A percentile compares a stretch with the other conserved stretches of the same genome.
These are phyloP conservation scores for Fusarium fracticaudum DNA, from an alignment of 2,329 filamentous ascomycete species.

Conservation along the genomic window DNA sequence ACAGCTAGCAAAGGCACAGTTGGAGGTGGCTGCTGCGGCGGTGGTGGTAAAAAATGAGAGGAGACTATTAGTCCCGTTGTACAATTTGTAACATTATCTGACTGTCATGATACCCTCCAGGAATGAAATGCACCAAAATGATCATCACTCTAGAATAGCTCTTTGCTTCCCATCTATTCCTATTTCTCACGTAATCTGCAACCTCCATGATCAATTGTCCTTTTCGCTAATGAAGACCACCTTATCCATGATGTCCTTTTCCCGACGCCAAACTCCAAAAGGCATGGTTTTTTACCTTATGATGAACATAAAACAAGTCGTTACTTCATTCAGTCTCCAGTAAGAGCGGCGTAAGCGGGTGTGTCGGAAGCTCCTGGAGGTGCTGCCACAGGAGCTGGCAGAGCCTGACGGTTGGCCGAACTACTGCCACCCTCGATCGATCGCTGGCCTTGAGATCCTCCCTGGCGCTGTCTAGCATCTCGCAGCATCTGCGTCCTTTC, in stretches of 20 bases:
- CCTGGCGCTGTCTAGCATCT: slow-evolving; percentile 66
- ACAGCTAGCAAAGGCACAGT: slow-evolving; percentile 55
- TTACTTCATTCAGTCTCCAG: slow-evolving; percentile 71
- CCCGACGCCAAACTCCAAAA: slow-evolving; percentile 43
- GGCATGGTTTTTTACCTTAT: slow-evolving; percentile 15
- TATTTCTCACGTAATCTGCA: slow-evolving; percentile 16
- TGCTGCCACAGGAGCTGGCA: slow-evolving; percentile 66
- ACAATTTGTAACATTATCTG: slow-evolving; percentile 44
- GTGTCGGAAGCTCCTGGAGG: slow-evolving; percentile 83
- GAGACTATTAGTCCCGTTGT: slow-evolving; percentile 29
- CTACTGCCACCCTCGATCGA: slow-evolving; percentile 46
- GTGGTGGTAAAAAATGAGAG: slow-evolving; percentile 46
- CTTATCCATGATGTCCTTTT: slow-evolving; percentile 17
- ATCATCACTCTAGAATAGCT: slow-evolving; percentile 28
- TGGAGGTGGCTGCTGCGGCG: slow-evolving; percentile 44
- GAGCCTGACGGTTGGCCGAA: slow-evolving; percentile 38
- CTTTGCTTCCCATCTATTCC: slow-evolving; percentile 18
- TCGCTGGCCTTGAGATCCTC: slow-evolving; percentile 20
- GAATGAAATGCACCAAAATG: slow-evolving; percentile 36
- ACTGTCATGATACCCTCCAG: slow-evolving; percentile 47
- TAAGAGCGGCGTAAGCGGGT: slow-evolving; percentile 81
- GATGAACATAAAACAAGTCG: slow-evolving; percentile 33
- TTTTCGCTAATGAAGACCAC: slow-evolving; percentile 32
- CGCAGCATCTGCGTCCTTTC: slow-evolving; percentile 82
- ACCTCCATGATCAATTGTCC: slow-evolving; percentile 19